Conservation (phyloP, 164 flowering plant species). For the Nymphaea thermarum region DNA sequence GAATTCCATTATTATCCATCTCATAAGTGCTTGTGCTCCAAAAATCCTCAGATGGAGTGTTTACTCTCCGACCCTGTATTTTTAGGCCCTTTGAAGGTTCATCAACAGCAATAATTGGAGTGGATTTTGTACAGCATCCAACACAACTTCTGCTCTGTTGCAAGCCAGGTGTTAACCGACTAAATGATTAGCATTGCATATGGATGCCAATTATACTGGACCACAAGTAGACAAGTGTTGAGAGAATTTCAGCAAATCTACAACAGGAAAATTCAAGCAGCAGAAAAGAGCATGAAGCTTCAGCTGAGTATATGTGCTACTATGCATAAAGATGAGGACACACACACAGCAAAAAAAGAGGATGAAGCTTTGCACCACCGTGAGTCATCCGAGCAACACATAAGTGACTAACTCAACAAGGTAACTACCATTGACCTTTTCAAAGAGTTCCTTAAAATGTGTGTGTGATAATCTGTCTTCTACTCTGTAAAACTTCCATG, state of each 20-base stretch:
- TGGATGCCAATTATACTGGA: too few species aligned
- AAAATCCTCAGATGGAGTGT: slow-evolving; percentile 56
- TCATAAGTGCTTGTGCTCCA: slow-evolving; percentile 86
- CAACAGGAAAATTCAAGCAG: not conserved
- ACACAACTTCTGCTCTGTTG: slow-evolving; percentile 85
- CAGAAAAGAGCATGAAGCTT: not conserved
- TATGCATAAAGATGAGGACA: too few species aligned
- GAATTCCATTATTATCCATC: slow-evolving; percentile 54
- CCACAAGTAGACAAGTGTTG: too few species aligned
- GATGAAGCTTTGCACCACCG: too few species aligned
- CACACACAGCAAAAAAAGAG: too few species aligned
- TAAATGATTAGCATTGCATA: slow-evolving; percentile 12
- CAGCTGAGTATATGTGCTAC: not conserved
- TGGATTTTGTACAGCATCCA: slow-evolving; percentile 59
- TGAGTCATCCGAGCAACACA: too few species aligned
- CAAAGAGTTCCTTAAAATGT: too few species aligned
- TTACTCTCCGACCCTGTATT: slow-evolving; percentile 50
- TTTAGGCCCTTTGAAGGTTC: slow-evolving; percentile 60
- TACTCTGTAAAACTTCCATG: too few species aligned
- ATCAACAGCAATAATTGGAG: slow-evolving; percentile 53
- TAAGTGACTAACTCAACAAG: too few species aligned
- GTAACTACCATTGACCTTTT: too few species aligned
- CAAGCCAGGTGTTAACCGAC: slow-evolving; percentile 30
- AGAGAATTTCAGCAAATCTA: not conserved
- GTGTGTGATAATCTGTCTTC: too few species aligned